Evolutionary conservation across 495 filamentous ascomycete species (phyloP).

Genomic region (Penicillium atrosanguineum): DNA sequence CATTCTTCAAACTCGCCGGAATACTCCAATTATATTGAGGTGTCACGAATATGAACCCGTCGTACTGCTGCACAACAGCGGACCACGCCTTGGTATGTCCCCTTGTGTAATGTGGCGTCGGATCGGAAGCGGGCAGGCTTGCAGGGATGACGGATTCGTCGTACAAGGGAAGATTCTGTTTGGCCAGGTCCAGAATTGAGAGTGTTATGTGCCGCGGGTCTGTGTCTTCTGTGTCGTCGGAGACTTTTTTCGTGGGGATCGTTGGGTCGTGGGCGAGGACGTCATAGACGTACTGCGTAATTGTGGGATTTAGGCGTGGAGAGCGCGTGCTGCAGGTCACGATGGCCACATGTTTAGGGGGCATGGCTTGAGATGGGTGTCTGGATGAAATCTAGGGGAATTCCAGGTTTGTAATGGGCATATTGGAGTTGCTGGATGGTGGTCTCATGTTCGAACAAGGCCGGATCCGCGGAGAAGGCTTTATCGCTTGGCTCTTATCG

Average conservation of each 20-base stretch:
- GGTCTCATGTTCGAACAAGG: neutral
- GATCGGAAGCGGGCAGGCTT: slow-evolving; percentile 37
- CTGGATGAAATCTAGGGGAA: no score
- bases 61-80: slow-evolving; percentile 40
- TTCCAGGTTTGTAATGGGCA: neutral
- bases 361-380: slow-evolving; percentile 9
- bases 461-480: neutral
- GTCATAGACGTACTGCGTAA: slow-evolving; percentile 29
- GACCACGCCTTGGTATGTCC: slow-evolving; percentile 52
- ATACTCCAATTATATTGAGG: slow-evolving; percentile 56
- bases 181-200: slow-evolving; percentile 44
- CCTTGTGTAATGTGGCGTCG: slow-evolving; percentile 37
- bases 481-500: neutral
- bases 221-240: slow-evolving; percentile 8
- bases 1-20: slow-evolving; percentile 58
- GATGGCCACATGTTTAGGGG: slow-evolving; percentile 22
- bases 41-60: slow-evolving; percentile 57
- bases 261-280: slow-evolving; percentile 17
- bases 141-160: slow-evolving; percentile 52
- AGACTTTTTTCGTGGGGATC: slow-evolving; percentile 18
- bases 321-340: slow-evolving; percentile 30
- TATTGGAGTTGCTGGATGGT: neutral
- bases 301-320: slow-evolving; percentile 26
- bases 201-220: slow-evolving; percentile 23
- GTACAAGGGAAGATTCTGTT: slow-evolving; percentile 56